Base-by-base conservation (phyloP, 2,329 filamentous ascomycete species). In the Ophiostoma tasmaniense region DNA sequence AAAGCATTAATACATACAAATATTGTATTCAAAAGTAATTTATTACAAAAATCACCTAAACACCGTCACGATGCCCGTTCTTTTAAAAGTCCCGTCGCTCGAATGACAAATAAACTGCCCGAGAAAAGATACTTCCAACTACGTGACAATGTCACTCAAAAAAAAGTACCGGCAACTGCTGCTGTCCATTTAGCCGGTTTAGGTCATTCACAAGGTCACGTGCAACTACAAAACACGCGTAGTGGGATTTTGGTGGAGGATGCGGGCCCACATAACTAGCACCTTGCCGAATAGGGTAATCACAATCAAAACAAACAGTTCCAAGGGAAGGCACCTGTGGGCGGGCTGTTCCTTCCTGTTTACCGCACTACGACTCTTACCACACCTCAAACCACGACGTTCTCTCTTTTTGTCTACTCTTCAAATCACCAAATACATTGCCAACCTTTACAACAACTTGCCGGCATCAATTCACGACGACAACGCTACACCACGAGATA, bases 261-360 rank as follows among this genome's bases (percentile, higher is more conserved):
- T 37, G 25, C 61, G 28, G 66, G 30, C 52, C 70, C 66, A 67
- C 52, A 25, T 30, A 30, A 55, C 22, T 39, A 20, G 37, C 67
- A 55, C 70, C 59, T 66, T 69, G 6, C 71, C 69, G 11, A 66
- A 71, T 67, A 8, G 2, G 64, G 72, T 10, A 73, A 72, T 70
- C 69, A 68, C 71, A 72, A 73, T 72, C 72, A 73, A 73, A 73
- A 73, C 72, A 73, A 73, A 73, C 71, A 71, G 52, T 45, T 64
- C 39, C 39, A 65, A 42, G 62, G 62, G 20, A 55, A 22, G 50
- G 50, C 50, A 11, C 22, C 50, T 55, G 50, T 55, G 22, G 50
- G 50, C 50, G 25, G 35, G 62, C 66, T 68, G 45, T n/a, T 55
- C 39, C 30, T 67, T 67, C 61, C 37, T 62, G 28, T 55, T 61